Evolutionary conservation across 2,329 filamentous ascomycete species (phyloP).

Genomic region (Penicillium hordei): DNA sequence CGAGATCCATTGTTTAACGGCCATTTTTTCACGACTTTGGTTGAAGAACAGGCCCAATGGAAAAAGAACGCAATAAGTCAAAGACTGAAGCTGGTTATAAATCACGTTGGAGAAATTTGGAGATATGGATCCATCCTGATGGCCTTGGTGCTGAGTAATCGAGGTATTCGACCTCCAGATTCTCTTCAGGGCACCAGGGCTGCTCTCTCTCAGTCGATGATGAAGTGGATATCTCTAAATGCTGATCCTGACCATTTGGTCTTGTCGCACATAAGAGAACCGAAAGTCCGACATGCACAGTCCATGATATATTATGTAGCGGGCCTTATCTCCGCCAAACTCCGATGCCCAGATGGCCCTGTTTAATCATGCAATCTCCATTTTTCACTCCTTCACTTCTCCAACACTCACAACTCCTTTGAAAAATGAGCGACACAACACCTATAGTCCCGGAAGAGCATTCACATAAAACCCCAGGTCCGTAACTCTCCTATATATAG

Average conservation of each 20-base stretch:
- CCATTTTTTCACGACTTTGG: conserved; percentile 10
- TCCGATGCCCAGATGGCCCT: conserved; percentile 14
- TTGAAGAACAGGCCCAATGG: not conserved
- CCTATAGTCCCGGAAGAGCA: not conserved
- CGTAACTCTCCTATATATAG: not conserved
- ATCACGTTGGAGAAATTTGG: conserved; percentile 5
- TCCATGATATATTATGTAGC: not conserved
- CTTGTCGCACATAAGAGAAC: not conserved
- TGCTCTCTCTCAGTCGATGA: not conserved
- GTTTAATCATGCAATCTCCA: conserved; percentile 2
- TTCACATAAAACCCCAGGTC: conserved; percentile 11
- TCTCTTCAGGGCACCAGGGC: not conserved
- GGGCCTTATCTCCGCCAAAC: conserved; percentile 20
- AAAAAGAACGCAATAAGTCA: not conserved
- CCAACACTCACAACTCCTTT: not conserved
- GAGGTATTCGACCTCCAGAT: not conserved
- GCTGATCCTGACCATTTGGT: not conserved
- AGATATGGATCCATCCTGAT: not conserved
- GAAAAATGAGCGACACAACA: conserved; percentile 9
- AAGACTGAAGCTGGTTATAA: not conserved
- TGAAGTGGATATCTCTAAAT: too few relatives aligned
- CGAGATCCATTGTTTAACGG: conserved; percentile 54
- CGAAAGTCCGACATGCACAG: not conserved
- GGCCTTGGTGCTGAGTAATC: conserved; percentile 6
- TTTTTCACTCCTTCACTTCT: not conserved